Evolutionary conservation across 805 yeast genomes (phyloP).

Genomic region (Clavispora carvajalis): DNA sequence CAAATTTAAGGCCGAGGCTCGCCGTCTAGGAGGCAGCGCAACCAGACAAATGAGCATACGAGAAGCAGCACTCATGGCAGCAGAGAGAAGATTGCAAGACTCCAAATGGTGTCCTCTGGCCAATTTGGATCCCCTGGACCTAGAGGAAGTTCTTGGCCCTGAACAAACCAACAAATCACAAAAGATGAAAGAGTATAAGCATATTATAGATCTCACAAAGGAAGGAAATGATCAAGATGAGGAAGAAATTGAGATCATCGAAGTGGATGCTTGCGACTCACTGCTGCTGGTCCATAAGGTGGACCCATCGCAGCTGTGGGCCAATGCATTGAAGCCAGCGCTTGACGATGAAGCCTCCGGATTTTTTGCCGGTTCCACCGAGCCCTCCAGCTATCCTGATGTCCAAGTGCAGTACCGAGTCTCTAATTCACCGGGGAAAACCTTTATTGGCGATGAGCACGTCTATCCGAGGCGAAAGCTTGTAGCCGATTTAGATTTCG

Average conservation of each 20-base stretch:
- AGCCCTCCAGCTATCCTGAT: neutral
- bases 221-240: slow-evolving; percentile 9
- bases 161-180: neutral
- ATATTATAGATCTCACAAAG: slow-evolving; percentile 13
- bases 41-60: slow-evolving; percentile 23
- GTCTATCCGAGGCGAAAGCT: slow-evolving; percentile 22
- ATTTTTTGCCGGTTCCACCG: neutral
- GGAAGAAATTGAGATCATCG: slow-evolving; percentile 12
- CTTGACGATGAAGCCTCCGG: neutral
- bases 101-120: slow-evolving; percentile 40
- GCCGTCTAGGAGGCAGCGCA: slow-evolving; percentile 24
- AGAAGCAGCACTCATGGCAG: slow-evolving; percentile 52
- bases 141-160: neutral
- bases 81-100: slow-evolving; percentile 55
- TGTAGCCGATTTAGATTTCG: slow-evolving; percentile 26
- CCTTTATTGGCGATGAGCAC: slow-evolving; percentile 20
- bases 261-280: slow-evolving; percentile 10
- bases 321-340: neutral
- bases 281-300: slow-evolving; percentile 1
- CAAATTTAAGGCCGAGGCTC: slow-evolving; percentile 37
- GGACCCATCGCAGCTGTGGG: slow-evolving; percentile 1
- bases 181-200: slow-evolving; percentile 4
- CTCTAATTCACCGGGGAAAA: slow-evolving; percentile 22
- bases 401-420: slow-evolving; percentile 15
- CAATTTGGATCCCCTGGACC: slow-evolving; percentile 12